phyloP scores from a whole-genome alignment of 441 rosid species.

The Pelargonium fulgidum region DNA sequence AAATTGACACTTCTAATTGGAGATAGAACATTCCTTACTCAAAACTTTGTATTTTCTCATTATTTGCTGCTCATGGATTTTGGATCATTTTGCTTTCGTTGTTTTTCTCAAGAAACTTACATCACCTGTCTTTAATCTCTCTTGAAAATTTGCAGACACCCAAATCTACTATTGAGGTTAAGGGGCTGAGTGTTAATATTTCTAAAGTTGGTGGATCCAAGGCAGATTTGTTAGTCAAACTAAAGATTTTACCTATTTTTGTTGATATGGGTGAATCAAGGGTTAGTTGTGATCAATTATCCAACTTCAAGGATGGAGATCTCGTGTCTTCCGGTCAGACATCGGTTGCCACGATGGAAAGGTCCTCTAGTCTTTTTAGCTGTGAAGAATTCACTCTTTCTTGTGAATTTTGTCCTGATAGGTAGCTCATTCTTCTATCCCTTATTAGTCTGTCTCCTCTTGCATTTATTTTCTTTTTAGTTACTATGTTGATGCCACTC shows the following conservation, averaged over 20 bases:
- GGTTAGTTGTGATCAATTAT: constrained; percentile 25
- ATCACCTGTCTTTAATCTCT: constrained; percentile 14
- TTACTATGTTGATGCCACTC: constrained; percentile 11
- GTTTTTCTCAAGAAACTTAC: not conserved
- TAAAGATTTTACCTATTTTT: constrained; percentile 65
- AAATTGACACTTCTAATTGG: not conserved
- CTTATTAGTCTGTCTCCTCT: constrained; percentile 10
- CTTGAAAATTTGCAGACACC: constrained; percentile 55
- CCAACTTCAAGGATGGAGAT: constrained; percentile 36
- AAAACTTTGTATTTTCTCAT: not conserved
- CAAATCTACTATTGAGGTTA: constrained; percentile 60
- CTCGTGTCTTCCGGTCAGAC: constrained; percentile 40
- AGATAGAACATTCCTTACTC: not conserved
- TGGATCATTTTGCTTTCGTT: constrained; percentile 1
- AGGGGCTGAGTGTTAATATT: constrained; percentile 70
- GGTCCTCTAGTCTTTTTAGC: constrained; percentile 56
- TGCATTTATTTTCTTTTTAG: constrained; percentile 10
- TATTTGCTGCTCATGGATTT: not conserved
- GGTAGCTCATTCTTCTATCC: constrained; percentile 37
- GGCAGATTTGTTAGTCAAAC: constrained; percentile 56
- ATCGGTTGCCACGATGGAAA: constrained; percentile 41
- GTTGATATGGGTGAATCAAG: constrained; percentile 43
- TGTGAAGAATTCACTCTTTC: constrained; percentile 79
- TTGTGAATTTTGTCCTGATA: constrained; percentile 82
- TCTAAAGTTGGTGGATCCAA: constrained; percentile 74